phyloP scores from a whole-genome alignment of 2,329 filamentous ascomycete species.

The Ophiostoma sp. region DNA sequence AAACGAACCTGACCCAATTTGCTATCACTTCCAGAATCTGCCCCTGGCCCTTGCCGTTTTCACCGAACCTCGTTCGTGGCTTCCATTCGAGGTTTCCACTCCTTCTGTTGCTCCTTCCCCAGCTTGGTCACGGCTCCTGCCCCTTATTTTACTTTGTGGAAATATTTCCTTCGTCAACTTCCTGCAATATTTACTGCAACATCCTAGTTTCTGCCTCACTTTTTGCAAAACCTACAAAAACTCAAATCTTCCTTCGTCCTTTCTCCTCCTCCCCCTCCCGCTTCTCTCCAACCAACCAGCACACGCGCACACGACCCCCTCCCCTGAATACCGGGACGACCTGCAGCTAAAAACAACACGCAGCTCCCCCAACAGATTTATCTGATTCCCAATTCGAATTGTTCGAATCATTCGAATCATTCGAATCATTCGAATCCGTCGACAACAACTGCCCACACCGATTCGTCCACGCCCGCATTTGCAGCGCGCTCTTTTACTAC shows the following conservation, averaged over 20 bases:
- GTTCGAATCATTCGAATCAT: background rate
- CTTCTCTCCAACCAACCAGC: background rate
- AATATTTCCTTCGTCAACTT: background rate
- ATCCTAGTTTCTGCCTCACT: background rate
- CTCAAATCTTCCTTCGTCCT: background rate
- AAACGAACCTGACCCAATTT: background rate
- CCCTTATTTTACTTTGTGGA: background rate
- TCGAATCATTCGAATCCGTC: background rate
- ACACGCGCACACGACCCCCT: background rate
- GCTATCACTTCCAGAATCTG: background rate
- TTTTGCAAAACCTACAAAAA: background rate
- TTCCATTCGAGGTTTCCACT: conserved; percentile 13
- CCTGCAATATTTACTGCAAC: background rate
- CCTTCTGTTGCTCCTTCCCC: conserved; percentile 4
- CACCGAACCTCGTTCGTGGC: background rate
- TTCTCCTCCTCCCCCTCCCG: background rate
- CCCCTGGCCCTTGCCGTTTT: conserved; percentile 10
- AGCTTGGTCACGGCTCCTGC: background rate
- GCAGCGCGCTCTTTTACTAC: background rate
- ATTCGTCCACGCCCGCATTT: background rate
- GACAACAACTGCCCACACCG: background rate
- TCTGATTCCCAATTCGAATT: conserved; percentile 4
- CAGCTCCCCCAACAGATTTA: conserved; percentile 16
- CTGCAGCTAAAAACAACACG: conserved; percentile 13
- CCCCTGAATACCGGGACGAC: conserved; percentile 11